A percentile compares a stretch with the other conserved stretches of the same genome.
These are phyloP conservation scores for Cerioporus squamosus DNA, from an alignment of 1,284 basidiomycete species.

Conservation along the genomic window DNA sequence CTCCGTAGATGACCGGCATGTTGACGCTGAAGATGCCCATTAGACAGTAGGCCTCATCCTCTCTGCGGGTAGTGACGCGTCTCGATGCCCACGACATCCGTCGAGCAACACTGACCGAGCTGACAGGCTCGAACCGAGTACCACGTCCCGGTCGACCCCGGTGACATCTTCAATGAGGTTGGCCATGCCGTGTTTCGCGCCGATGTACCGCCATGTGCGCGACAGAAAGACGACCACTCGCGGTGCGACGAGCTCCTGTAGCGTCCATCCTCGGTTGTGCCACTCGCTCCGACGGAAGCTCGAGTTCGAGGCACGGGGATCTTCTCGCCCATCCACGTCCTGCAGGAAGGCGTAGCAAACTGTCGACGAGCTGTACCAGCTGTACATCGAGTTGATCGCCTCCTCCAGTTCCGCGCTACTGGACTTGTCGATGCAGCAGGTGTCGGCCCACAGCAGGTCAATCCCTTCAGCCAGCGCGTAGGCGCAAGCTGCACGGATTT, in stretches of 20 bases:
- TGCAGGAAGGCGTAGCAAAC: conserved; percentile 2
- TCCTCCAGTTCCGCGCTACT: conserved; percentile 3
- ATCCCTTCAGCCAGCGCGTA: neutral
- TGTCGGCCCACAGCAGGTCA: neutral
- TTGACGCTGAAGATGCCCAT: conserved; percentile 1
- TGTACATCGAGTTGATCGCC: conserved; percentile 8
- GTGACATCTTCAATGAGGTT: neutral
- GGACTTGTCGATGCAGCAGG: conserved; percentile 7
- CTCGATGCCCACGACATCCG: conserved; percentile 2
- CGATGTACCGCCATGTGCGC: neutral
- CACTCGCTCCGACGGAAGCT: neutral
- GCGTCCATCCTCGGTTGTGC: conserved; percentile 2
- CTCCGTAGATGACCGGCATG: no score
- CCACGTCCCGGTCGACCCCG: neutral
- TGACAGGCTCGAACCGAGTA: conserved; percentile 6
- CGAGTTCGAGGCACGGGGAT: neutral
- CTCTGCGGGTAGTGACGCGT: neutral
- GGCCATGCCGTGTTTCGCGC: neutral
- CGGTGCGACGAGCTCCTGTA: conserved; percentile 3
- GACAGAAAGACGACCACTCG: neutral
- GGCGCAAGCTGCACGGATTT: neutral
- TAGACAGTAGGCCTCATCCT: conserved; percentile 5
- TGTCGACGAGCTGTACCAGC: neutral
- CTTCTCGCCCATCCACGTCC: neutral
- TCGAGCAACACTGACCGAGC: neutral